Conservation (phyloP, 2,329 filamentous ascomycete genomes). For the Clarireedia homoeocarpa region DNA sequence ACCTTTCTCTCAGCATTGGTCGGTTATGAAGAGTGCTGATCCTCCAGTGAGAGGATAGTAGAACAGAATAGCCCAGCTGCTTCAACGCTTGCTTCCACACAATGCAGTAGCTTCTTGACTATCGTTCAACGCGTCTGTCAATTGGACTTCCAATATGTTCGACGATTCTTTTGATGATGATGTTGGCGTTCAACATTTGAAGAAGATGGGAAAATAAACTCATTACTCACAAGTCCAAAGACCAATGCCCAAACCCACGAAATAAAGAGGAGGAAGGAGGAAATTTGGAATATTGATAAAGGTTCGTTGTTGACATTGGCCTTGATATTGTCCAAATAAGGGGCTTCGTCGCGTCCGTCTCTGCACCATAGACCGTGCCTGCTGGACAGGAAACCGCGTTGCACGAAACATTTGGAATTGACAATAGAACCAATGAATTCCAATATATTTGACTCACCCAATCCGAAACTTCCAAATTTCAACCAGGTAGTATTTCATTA, state of each 20-base stretch:
- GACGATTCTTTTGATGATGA: background rate
- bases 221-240: slow-evolving; percentile 45
- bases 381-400: background rate
- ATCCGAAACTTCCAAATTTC: background rate
- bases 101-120: background rate
- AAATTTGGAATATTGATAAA: slow-evolving; percentile 17
- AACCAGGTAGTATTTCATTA: background rate
- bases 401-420: background rate
- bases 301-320: slow-evolving; percentile 10
- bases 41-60: background rate
- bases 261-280: slow-evolving; percentile 49
- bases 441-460: background rate
- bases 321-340: background rate
- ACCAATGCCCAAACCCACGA: slow-evolving; percentile 54
- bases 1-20: slow-evolving; percentile 2
- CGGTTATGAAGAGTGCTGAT: background rate
- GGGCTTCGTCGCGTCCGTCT: background rate
- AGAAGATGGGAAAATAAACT: background rate
- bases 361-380: background rate
- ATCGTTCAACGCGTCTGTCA: background rate
- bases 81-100: background rate
- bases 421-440: background rate
- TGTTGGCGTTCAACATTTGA: background rate
- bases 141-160: background rate
- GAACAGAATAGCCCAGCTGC: background rate